These are phyloP conservation scores for Teratosphaeriaceae sp. DNA, from an alignment of 2,329 filamentous ascomycete genomes.

Conservation along the genomic window DNA sequence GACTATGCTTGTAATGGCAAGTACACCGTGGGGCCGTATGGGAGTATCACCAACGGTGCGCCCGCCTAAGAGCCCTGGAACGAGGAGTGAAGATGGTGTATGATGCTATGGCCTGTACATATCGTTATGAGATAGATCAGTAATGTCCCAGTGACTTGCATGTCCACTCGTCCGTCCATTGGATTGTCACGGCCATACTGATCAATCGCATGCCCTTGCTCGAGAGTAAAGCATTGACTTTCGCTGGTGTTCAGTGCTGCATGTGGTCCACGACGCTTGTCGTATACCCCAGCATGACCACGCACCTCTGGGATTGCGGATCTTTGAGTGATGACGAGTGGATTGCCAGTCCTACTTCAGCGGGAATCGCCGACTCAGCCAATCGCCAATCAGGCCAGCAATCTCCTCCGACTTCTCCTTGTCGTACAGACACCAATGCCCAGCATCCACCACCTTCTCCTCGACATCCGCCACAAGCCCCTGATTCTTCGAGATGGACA, in stretches of 20 bases:
- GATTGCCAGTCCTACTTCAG: neutral
- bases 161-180: no score
- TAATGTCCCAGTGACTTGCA: no score
- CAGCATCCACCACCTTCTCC: constrained; percentile 27
- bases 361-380: constrained; percentile 5
- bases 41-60: constrained; percentile 38
- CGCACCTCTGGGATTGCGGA: no score
- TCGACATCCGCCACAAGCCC: constrained; percentile 28
- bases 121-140: no score
- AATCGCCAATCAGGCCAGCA: constrained; percentile 10
- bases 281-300: no score
- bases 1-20: constrained; percentile 61
- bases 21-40: constrained; percentile 35
- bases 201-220: no score
- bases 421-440: constrained; percentile 31
- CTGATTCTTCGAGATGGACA: constrained; percentile 21
- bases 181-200: no score
- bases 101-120: neutral
- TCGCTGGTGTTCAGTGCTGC: no score
- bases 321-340: no score
- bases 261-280: no score
- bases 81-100: neutral
- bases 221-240: no score
- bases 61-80: no score
- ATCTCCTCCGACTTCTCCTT: constrained; percentile 28